Evolutionary conservation across 768 basidiomycete species (phyloP), one percentile per base, ranked within the genome.

Genomic region (Pleurotus pulmonarius): DNA sequence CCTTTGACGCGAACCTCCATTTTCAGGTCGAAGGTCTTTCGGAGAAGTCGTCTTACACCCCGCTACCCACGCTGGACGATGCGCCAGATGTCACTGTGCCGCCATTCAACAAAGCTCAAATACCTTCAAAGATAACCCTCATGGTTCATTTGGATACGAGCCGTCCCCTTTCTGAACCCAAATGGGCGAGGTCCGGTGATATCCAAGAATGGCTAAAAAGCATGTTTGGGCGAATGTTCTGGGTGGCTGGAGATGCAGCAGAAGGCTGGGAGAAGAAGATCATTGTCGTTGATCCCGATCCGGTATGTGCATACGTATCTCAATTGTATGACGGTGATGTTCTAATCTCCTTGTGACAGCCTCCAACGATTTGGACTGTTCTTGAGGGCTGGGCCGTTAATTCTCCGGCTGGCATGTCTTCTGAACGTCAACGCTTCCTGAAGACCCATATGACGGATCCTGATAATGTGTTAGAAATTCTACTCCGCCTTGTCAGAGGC

Each of bases 201-300:
- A 83, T 95, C 20, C 92, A 96, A 63, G 94, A 94, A 39, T 98
- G 95, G 95, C 73, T 92, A 63, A 84, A 85, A 69, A 90, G 83
- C 63, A 91, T 92, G 79, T 90, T 92, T 69, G 91, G 90, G 2
- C 77, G 89, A 38, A 90, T 90, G 86, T 90, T 91, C 65, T 91
- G 88, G 88, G 86, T 88, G 46, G 82, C 88, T 24, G 88, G 87
- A 4, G 88, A 90, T 53, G 88, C 86, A 11, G 84, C 86, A n/a
- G 88, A 88, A 60, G 89, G 90, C 7, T 99, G 97, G 97, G 89
- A 90, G 71, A 93, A 88, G 73, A 96, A 95, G 71, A 90, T 98
- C 55, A 80, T 84, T 39, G 90, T 98, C 20, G 82, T 83, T 25
- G 95, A 98, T 75, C 96, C 97, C 56, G 97, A 99, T 74, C 91